Percentiles rank a stretch among this genome's conserved stretches.
phyloP scores from a whole-genome alignment of 1,139 yeast species.

The Taiozyma sp. region DNA sequence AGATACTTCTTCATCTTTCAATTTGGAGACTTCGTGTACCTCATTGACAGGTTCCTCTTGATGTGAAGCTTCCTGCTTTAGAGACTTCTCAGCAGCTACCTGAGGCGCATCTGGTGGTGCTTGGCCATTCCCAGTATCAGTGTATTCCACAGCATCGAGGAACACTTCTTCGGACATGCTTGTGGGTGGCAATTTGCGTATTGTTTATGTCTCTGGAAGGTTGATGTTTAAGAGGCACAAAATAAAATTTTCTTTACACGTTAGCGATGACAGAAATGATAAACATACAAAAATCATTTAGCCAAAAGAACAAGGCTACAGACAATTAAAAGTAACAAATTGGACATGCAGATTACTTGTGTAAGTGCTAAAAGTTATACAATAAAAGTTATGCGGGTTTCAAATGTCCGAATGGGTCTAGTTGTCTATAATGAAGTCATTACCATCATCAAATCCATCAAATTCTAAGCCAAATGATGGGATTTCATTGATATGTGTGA shows the following conservation, averaged over 20 bases:
- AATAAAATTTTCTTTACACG: background rate
- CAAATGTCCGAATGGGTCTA: background rate
- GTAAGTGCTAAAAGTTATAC: no score
- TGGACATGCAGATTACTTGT: background rate
- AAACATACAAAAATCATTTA: no score
- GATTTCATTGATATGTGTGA: constrained; percentile 5
- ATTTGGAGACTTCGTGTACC: background rate
- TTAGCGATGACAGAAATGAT: background rate
- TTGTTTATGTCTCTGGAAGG: background rate
- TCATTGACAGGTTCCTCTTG: background rate
- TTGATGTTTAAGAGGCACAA: background rate
- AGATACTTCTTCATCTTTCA: background rate
- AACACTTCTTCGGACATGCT: background rate
- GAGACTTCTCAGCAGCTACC: background rate
- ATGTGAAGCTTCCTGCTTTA: background rate
- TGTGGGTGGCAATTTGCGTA: background rate
- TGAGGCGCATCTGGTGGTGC: background rate
- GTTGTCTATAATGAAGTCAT: background rate
- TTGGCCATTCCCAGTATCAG: background rate
- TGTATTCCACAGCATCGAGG: background rate
- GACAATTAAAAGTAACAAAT: background rate
- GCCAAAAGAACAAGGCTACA: background rate
- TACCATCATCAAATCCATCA: background rate
- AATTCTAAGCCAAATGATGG: constrained; percentile 7
- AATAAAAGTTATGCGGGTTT: background rate